A percentile compares a stretch with the other conserved stretches of the same genome.
Evolutionary conservation across 371 early-diverging fungal species (phyloP).

Genomic region (Apophysomyces ossiformis): DNA sequence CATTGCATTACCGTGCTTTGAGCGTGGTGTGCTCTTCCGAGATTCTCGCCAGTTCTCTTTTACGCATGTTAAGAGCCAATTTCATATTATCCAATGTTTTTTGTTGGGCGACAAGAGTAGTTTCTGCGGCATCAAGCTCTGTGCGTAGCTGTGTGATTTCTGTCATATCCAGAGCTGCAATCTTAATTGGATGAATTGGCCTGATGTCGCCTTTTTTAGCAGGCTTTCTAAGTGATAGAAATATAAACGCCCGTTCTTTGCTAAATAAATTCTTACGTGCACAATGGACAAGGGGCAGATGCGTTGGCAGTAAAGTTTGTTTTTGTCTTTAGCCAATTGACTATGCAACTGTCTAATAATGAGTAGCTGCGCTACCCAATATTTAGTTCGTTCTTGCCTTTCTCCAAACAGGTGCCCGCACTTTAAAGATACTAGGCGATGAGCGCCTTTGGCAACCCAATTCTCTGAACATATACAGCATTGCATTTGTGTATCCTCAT

Average conservation of each 20-base stretch:
- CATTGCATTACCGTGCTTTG: background rate
- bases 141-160: background rate
- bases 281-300: slow-evolving; percentile 8
- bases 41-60: slow-evolving; percentile 1
- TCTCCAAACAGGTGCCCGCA: slow-evolving; percentile 16
- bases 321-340: slow-evolving; percentile 10
- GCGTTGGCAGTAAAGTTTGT: slow-evolving; percentile 3
- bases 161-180: slow-evolving; percentile 12
- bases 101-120: background rate
- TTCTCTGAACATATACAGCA: slow-evolving; percentile 15
- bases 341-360: slow-evolving; percentile 7
- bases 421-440: slow-evolving; percentile 13
- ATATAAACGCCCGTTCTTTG: background rate
- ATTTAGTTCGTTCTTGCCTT: background rate
- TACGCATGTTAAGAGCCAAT: background rate
- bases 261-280: slow-evolving; percentile 8
- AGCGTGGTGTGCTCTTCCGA: background rate
- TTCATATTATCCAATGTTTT: background rate
- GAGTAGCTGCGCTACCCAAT: background rate
- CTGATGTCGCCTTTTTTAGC: slow-evolving; percentile 7
- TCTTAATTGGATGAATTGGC: background rate
- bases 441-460: slow-evolving; percentile 10
- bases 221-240: background rate
- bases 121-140: slow-evolving; percentile 1
- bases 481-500: slow-evolving; percentile 10